These are phyloP conservation scores for Orychophragmus violaceus DNA, from an alignment of 345 rosid species.

Conservation along the genomic window DNA sequence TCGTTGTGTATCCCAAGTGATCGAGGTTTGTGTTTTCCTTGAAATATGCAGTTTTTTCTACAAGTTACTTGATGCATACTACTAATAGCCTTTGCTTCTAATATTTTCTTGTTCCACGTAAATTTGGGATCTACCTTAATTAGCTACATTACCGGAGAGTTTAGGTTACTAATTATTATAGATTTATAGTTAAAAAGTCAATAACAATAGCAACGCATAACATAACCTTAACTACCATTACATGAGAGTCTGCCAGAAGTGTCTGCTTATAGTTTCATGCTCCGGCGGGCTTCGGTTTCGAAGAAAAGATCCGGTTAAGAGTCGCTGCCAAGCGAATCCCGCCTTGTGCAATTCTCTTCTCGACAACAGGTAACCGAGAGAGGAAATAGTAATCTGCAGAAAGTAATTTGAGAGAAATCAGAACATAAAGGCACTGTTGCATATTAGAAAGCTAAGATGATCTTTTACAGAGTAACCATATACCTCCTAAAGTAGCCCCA, in stretches of 20 bases:
- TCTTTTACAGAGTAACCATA: no score
- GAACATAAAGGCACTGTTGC: neutral
- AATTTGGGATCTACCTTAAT: neutral
- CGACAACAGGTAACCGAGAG: conserved; percentile 70
- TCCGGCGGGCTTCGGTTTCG: conserved; percentile 32
- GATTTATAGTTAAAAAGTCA: neutral
- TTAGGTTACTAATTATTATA: neutral
- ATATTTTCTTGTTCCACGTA: neutral
- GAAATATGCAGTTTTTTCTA: neutral
- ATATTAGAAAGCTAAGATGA: neutral
- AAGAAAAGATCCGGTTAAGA: conserved; percentile 62
- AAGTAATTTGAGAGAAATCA: neutral
- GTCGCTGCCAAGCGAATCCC: conserved; percentile 71
- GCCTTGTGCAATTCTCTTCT: conserved; percentile 75
- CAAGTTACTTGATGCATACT: neutral
- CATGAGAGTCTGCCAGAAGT: neutral
- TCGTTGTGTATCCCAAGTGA: neutral
- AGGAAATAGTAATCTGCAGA: conserved; percentile 62
- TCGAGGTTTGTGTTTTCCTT: neutral
- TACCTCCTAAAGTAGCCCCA: no score
- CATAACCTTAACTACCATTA: neutral
- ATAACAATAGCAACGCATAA: neutral
- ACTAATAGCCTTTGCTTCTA: neutral
- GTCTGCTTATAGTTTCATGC: conserved; percentile 29
- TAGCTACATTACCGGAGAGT: neutral